Percentiles rank a stretch among this genome's conserved stretches.
phyloP scores from a whole-genome alignment of 1,139 yeast genomes.

The Yamadazyma songkhlaensis region DNA sequence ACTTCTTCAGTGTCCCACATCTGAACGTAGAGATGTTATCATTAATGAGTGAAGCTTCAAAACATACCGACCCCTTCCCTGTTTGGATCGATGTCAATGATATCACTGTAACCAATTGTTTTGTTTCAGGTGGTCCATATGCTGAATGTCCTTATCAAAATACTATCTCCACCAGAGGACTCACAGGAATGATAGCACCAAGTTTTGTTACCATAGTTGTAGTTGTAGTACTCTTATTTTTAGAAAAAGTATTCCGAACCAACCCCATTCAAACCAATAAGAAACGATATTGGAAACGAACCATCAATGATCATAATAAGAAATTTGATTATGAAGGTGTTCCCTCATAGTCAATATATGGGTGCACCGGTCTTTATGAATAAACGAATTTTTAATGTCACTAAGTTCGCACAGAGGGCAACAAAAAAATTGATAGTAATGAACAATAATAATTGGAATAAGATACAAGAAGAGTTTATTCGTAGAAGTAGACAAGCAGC shows the following conservation, averaged over 20 bases:
- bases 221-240: constrained; percentile 39
- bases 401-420: constrained; percentile 1
- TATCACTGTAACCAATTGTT: constrained; percentile 68
- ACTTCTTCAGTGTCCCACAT: constrained; percentile 55
- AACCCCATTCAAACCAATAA: constrained; percentile 43
- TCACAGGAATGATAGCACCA: constrained; percentile 66
- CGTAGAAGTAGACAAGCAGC: constrained; percentile 48
- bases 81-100: constrained; percentile 88
- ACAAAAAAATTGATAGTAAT: constrained; percentile 15
- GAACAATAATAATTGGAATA: constrained; percentile 65
- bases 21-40: constrained; percentile 39
- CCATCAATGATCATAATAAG: constrained; percentile 33
- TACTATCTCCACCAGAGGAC: constrained; percentile 51
- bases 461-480: constrained; percentile 63
- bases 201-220: constrained; percentile 56
- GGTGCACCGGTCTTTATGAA: not conserved
- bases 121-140: constrained; percentile 83
- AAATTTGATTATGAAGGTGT: constrained; percentile 45
- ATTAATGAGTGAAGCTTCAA: constrained; percentile 22
- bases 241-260: constrained; percentile 31
- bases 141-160: constrained; percentile 76
- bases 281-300: constrained; percentile 39
- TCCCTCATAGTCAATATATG: constrained; percentile 19
- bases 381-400: not conserved
- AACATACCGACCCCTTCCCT: constrained; percentile 22